These are phyloP conservation scores for Jimgerdemannia flammicorona DNA, from an alignment of 192 early-diverging fungal species.

Conservation along the genomic window DNA sequence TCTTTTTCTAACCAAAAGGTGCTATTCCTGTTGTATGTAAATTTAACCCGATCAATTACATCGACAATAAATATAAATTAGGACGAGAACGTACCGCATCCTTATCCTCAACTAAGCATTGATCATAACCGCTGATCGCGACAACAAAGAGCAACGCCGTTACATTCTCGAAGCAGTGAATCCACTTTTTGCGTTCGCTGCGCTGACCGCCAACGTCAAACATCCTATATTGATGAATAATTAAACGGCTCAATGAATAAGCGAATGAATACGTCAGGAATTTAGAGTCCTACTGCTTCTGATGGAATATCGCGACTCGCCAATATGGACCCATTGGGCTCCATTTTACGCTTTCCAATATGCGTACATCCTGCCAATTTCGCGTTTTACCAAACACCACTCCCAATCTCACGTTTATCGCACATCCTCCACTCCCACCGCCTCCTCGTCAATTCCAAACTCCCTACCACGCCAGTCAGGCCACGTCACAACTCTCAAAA, in stretches of 20 bases:
- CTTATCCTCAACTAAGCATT: slow-evolving; percentile 37
- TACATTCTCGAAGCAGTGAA: slow-evolving; percentile 34
- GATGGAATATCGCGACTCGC: too few relatives aligned
- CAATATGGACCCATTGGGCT: too few relatives aligned
- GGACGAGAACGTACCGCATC: background rate
- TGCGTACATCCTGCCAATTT: too few relatives aligned
- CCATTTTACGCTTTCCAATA: too few relatives aligned
- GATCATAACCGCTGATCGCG: slow-evolving; percentile 37
- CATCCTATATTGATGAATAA: slow-evolving; percentile 11
- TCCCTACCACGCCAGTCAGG: too few relatives aligned
- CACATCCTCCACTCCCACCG: too few relatives aligned
- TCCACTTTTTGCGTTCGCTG: slow-evolving; percentile 34
- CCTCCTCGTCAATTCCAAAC: too few relatives aligned
- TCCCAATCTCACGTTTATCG: too few relatives aligned
- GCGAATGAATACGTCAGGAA: background rate
- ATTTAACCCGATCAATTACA: background rate
- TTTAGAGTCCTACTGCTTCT: background rate
- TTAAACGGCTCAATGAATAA: background rate
- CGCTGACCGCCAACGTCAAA: slow-evolving; percentile 42
- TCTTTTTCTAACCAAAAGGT: too few relatives aligned
- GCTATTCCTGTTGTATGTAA: too few relatives aligned
- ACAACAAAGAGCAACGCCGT: slow-evolving; percentile 36
- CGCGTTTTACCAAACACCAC: too few relatives aligned
- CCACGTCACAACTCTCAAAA: too few relatives aligned
- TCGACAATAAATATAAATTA: background rate